Evolutionary conservation across 2,329 filamentous ascomycete genomes (phyloP), one percentile per base, ranked within the genome.

Genomic region (Epichloe uncinata): DNA sequence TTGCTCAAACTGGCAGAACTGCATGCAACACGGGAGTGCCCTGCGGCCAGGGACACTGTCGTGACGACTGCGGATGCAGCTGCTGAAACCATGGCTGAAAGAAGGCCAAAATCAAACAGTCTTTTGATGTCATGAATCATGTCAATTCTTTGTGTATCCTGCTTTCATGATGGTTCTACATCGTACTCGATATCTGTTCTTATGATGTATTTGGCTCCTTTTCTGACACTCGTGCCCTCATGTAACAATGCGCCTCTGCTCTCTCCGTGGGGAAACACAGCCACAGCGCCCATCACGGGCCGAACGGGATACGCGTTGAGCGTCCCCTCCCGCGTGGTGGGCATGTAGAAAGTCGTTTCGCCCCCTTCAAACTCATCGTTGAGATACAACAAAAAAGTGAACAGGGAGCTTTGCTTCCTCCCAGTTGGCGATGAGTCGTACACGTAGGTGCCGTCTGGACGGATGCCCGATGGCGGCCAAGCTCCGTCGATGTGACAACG

Each of bases 341-440:
- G 83, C 4, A 85, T 63, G 62, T 86, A 86, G 58, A 84, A 86
- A 0, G 81, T 85, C 0, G 82, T 86, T 62, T 86, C 82, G 22
- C 82, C 82, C 9, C 79, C 81, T 55, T 82, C 77, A 48, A 86
- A 86, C 51, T 86, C 82, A 53, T 85, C 82, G 46, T 85, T 85
- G 2, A 85, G 69, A 55, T 85, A 85, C 2, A 85, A 72, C 15
- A 85, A 63, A 58, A 85, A 85, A 0, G 82, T 85, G 55, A 83
- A 85, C 2, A 85, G 67, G 67, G 80, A 84, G 26, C 80, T 84
- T 61, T 85, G 82, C 56, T 74, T 79, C 33, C 73, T 74, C 0
- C 67, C 69, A 1, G 69, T 53, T 0, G 82, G 81, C 1, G 82
- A 85, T 1, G 74, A 66, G 55, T 87, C 83, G 62, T 85, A 87